A percentile compares a stretch with the other conserved stretches of the same genome.
Conservation (phyloP, 108 stramenopile genomes). For the Craspedostauros australis region DNA sequence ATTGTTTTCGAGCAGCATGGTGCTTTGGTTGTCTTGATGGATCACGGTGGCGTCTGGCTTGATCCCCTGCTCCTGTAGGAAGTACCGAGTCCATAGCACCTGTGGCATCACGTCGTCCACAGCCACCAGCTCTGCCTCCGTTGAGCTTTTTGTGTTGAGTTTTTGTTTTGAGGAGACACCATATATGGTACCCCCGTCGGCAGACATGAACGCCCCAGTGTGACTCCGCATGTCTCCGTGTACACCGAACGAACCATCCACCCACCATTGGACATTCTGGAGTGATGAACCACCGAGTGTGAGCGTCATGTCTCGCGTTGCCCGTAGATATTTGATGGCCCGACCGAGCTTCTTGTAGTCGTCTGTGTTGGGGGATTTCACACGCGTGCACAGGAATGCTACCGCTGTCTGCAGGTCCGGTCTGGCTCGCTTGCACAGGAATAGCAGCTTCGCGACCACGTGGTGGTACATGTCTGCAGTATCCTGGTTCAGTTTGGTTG, state of each 20-base stretch:
- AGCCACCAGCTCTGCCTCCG: slow-evolving; percentile 21
- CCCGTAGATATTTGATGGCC: slow-evolving; percentile 10
- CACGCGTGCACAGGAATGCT: slow-evolving; percentile 13
- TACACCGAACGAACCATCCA: slow-evolving; percentile 19
- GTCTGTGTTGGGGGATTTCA: slow-evolving; percentile 12
- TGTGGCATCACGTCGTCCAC: slow-evolving; percentile 14
- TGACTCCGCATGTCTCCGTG: slow-evolving; percentile 20
- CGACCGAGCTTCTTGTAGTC: slow-evolving; percentile 19
- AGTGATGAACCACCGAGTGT: neutral
- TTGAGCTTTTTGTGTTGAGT: slow-evolving; percentile 25
- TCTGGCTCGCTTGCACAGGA: slow-evolving; percentile 11
- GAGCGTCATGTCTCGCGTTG: slow-evolving; percentile 5
- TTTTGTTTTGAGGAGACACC: slow-evolving; percentile 13
- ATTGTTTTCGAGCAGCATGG: slow-evolving; percentile 13
- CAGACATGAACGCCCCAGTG: slow-evolving; percentile 15
- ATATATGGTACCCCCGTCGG: slow-evolving; percentile 12
- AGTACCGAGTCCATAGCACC: slow-evolving; percentile 13
- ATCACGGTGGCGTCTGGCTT: neutral
- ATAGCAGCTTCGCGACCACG: slow-evolving; percentile 9
- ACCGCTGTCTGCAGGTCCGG: slow-evolving; percentile 18
- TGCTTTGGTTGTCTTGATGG: slow-evolving; percentile 19
- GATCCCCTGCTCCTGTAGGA: slow-evolving; percentile 22
- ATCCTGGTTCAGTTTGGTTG: neutral
- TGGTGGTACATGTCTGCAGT: slow-evolving; percentile 1
- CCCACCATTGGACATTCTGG: slow-evolving; percentile 8